Evolutionary conservation across 2,329 filamentous ascomycete genomes (phyloP).

Genomic region (Trichoderma pleuroti): DNA sequence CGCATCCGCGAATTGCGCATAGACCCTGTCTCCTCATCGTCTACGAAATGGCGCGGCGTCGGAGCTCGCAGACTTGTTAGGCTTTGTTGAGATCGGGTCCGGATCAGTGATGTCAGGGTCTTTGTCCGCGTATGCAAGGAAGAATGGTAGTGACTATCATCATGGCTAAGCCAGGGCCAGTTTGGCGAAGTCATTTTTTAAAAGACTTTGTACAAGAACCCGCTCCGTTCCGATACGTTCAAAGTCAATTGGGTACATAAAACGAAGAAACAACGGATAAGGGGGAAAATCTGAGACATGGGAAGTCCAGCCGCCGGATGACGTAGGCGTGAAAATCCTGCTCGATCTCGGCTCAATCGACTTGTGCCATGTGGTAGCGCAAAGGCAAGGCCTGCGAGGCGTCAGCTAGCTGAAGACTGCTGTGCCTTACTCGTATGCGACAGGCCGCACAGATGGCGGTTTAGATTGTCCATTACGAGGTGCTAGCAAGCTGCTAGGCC

Average conservation of each 20-base stretch:
- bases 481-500: slow-evolving; percentile 2
- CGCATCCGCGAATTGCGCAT: slow-evolving; percentile 23
- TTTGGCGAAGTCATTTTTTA: slow-evolving; percentile 31
- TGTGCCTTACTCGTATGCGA: background rate
- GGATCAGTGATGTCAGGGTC: slow-evolving; percentile 38
- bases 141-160: slow-evolving; percentile 24
- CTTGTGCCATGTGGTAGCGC: background rate
- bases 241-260: background rate
- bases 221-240: background rate
- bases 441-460: background rate
- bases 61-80: slow-evolving; percentile 26
- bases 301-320: background rate
- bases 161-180: slow-evolving; percentile 22
- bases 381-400: background rate
- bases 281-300: background rate
- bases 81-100: slow-evolving; percentile 38
- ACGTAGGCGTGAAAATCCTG: slow-evolving; percentile 12
- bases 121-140: slow-evolving; percentile 37
- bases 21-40: slow-evolving; percentile 33
- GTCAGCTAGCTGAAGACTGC: background rate
- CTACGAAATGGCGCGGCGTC: slow-evolving; percentile 23
- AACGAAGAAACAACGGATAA: background rate
- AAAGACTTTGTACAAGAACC: background rate
- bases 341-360: background rate
- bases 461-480: slow-evolving; percentile 9